Base-by-base conservation (phyloP, 768 basidiomycete species). In the Lanmaoa rubissima region DNA sequence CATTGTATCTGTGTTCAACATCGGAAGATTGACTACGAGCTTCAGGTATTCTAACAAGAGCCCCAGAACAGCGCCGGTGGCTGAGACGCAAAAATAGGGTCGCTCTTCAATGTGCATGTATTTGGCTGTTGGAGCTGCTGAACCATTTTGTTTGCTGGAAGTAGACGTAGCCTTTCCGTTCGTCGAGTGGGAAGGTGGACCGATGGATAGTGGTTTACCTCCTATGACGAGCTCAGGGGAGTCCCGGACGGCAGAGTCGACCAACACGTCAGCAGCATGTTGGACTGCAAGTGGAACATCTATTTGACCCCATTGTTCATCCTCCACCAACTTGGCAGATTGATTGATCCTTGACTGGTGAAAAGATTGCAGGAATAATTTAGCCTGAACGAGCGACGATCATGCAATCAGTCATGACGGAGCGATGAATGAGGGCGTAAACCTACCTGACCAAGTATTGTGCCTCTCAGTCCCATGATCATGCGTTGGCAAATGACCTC, bases 1-100 rank as follows among this genome's bases (percentile, higher is more conserved):
- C 92, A 98, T 96, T n/a, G 88, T 86, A 67, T 99, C 96, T 56
- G 91, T 97, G 47, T 92, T 94, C 49, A 99, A 79, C 72, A 91
- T 83, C 36, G 89, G 82, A 59, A 98, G 75, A 68, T 96, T 98
- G 60, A 95, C 80, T 48, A 98, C 85, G 42, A 98, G 80, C 59
- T 84, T 83, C 50, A 98, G 76, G 72, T 99, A 99, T 69, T 98
- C 94, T 39, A 85, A 67, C 16, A 98, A 76, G 4, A 96, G 76
- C 17, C 72, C 73, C 12, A 94, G 78, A 26, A 86, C 85, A 60
- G 89, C 83, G 28, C 88, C 76, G 2, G 94, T 98, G 12, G 95
- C 94, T 26, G 82, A 76, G 35, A 99, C 97, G 19, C 88, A 82
- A 65, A 87, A 95, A 75, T 90, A 98, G 19, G 81, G 78, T 52